A percentile compares a stretch with the other conserved stretches of the same genome.
Evolutionary conservation across 257 asterid species (phyloP).

Genomic region (Knoxia roxburghii): DNA sequence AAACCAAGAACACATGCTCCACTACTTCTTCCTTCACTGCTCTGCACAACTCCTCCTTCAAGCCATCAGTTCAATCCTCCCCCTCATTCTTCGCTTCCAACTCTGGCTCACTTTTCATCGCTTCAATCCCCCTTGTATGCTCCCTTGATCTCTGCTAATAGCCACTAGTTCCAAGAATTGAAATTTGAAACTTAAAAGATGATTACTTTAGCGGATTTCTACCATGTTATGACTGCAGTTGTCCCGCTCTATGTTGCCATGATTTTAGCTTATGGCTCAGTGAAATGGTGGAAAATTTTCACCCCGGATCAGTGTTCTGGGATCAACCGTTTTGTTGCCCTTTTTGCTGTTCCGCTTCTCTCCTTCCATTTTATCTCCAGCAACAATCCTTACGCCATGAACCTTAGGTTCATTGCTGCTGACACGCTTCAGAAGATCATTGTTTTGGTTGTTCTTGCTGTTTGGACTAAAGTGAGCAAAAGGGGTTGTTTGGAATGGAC

Average conservation of each 20-base stretch:
- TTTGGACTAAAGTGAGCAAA: slow-evolving; percentile 50
- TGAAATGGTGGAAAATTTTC: slow-evolving; percentile 93
- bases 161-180: not conserved
- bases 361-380: slow-evolving; percentile 81
- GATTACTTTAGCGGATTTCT: slow-evolving; percentile 60
- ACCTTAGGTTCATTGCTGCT: slow-evolving; percentile 76
- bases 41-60: slow-evolving; percentile 1
- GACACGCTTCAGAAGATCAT: slow-evolving; percentile 75
- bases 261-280: slow-evolving; percentile 88
- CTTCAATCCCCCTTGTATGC: slow-evolving; percentile 2
- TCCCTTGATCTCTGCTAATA: slow-evolving; percentile 25
- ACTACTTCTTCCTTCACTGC: slow-evolving; percentile 11
- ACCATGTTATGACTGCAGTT: slow-evolving; percentile 89
- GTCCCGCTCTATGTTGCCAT: slow-evolving; percentile 92
- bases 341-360: slow-evolving; percentile 84
- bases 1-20: slow-evolving; percentile 37
- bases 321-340: slow-evolving; percentile 83
- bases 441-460: slow-evolving; percentile 45
- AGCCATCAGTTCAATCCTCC: not conserved
- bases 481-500: slow-evolving; percentile 78
- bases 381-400: slow-evolving; percentile 77
- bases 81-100: not conserved
- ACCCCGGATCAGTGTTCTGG: slow-evolving; percentile 90
- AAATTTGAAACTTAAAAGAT: slow-evolving; percentile 16
- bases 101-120: not conserved